These are phyloP conservation scores for Ambrosia artemisiifolia DNA, from an alignment of 129 eudicot genomes.

Conservation along the genomic window DNA sequence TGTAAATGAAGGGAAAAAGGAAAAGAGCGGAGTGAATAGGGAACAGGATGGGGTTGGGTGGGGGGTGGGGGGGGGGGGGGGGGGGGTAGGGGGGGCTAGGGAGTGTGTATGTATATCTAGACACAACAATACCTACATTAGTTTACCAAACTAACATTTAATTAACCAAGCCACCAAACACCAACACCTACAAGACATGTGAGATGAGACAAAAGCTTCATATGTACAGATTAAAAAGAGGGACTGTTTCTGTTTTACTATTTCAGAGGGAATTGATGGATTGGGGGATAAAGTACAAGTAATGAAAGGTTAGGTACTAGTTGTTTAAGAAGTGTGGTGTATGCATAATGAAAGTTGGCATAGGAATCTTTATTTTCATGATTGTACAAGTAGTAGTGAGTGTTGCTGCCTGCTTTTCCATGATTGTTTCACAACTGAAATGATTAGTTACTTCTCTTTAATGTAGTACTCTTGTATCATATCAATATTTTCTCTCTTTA, in stretches of 20 bases:
- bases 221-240: slow-evolving; percentile 35
- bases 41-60: slow-evolving; percentile 26
- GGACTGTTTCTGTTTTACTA: slow-evolving; percentile 20
- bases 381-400: slow-evolving; percentile 42
- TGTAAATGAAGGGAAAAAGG: slow-evolving; percentile 35
- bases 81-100: slow-evolving; percentile 2
- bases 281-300: slow-evolving; percentile 14
- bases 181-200: slow-evolving; percentile 13
- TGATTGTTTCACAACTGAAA: slow-evolving; percentile 48
- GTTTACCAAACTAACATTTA: slow-evolving; percentile 23
- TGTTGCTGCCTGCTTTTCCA: slow-evolving; percentile 48
- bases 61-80: neutral
- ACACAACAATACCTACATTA: slow-evolving; percentile 16
- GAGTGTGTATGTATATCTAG: slow-evolving; percentile 12
- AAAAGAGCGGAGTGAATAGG: slow-evolving; percentile 36
- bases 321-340: slow-evolving; percentile 6
- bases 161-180: neutral
- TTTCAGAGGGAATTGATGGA: slow-evolving; percentile 16
- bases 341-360: slow-evolving; percentile 33
- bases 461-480: slow-evolving; percentile 31
- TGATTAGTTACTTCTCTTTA: slow-evolving; percentile 40
- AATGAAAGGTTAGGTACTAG: slow-evolving; percentile 18
- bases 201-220: slow-evolving; percentile 38
- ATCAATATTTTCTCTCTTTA: slow-evolving; percentile 8
- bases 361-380: slow-evolving; percentile 40